Base-by-base conservation (phyloP, 2,329 filamentous ascomycete species). In the Diaporthe helianthi region DNA sequence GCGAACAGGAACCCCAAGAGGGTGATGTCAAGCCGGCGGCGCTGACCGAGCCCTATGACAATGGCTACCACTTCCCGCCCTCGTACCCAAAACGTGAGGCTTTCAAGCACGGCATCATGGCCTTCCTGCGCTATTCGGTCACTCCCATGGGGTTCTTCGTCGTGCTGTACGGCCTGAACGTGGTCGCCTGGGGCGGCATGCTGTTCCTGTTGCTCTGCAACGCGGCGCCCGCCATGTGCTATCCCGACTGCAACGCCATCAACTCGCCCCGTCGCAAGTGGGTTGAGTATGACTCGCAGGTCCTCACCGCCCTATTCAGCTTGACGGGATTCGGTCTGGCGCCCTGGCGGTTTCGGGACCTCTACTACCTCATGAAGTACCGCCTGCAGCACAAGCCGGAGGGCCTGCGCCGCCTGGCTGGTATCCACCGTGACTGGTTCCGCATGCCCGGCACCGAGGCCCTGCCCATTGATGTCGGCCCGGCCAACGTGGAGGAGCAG, bases 151-250 rank as follows among this genome's bases (percentile, higher is more conserved):
- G 93, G 3, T 93, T 96, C 77, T 82, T 93, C 66, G 87, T 95
- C 49, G 92, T 90, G 2, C 78, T 97, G 7, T 97, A 97, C 79
- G 89, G 91, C 15, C 85, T 96, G 69, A 94, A 95, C 72, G 87
- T 97, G 24, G 88, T 97, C 12, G 94, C 92, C 0, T 97, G 93
- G 93, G 93, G 93, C 64, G 93, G 92, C 69, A 97, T 97, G 93
- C 85, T 97, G 41, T 97, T 97, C 80, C 83, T 97, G 22, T 83
- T 97, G 2, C 87, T 97, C 31, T 92, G 90, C 82, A 93, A 93
- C 75, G 93, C 86, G 68, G 83, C 88, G 2, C 90, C 90, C 8
- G 88, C 88, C 70, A 93, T 93, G 92, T 93, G 93, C 82, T 78
- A 84, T 73, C 90, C 86, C 0, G 82, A 82, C 44, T 95, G 92